A percentile compares a stretch with the other conserved stretches of the same genome.
Conservation (phyloP, 2,329 filamentous ascomycete species). For the Diaporthe sp. region DNA sequence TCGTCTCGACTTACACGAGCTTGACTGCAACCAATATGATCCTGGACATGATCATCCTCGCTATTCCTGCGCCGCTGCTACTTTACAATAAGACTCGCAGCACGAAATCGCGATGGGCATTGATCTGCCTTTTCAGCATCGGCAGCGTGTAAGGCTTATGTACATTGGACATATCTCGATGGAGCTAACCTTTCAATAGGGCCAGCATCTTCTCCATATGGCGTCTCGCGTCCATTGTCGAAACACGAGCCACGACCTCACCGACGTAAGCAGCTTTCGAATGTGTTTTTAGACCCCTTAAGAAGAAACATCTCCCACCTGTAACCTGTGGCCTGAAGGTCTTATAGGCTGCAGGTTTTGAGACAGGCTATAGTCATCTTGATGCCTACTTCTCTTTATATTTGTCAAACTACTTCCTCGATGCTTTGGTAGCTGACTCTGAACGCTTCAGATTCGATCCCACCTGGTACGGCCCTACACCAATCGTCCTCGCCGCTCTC, state of each 20-base stretch:
- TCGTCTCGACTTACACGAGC: conserved; percentile 48
- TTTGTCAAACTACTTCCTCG: neutral
- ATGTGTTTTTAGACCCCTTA: neutral
- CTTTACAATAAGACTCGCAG: conserved; percentile 44
- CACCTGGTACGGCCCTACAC: conserved; percentile 52
- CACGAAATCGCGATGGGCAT: conserved; percentile 47
- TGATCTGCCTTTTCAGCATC: conserved; percentile 49
- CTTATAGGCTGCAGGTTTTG: neutral
- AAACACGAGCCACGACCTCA: conserved; percentile 48
- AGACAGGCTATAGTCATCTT: neutral
- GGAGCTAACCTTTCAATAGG: conserved; percentile 38
- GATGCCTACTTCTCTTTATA: neutral
- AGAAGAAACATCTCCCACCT: neutral
- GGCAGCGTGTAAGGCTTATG: conserved; percentile 48
- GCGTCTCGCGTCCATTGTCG: conserved; percentile 50
- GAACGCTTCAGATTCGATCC: conserved; percentile 46
- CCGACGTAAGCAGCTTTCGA: conserved; percentile 44
- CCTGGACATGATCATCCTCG: conserved; percentile 50
- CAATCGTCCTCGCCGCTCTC: conserved; percentile 51
- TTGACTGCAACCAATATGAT: conserved; percentile 50
- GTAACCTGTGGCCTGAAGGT: neutral
- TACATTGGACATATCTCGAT: neutral
- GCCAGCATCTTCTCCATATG: conserved; percentile 50
- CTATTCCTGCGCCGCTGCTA: conserved; percentile 50
- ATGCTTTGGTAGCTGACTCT: neutral